Percentiles rank a stretch among this genome's conserved stretches.
phyloP scores from a whole-genome alignment of 805 yeast genomes.

The Metschnikowia hibisci region DNA sequence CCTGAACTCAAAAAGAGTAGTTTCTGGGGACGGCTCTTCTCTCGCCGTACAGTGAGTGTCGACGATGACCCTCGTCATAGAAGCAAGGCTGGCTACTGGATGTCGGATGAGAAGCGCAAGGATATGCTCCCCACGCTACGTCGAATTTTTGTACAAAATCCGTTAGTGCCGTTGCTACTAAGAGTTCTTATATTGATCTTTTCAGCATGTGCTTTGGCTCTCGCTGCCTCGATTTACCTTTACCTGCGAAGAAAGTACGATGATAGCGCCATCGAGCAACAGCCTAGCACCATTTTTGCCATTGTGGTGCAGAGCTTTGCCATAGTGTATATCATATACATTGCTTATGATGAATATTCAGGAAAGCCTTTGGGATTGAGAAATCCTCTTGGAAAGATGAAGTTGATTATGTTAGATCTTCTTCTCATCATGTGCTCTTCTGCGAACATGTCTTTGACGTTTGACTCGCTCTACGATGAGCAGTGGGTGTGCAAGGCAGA shows the following conservation, averaged over 20 bases:
- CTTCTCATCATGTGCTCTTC: slow-evolving; percentile 84
- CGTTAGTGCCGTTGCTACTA: slow-evolving; percentile 75
- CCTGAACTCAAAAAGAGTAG: slow-evolving; percentile 21
- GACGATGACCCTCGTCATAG: slow-evolving; percentile 32
- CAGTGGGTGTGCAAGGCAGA: slow-evolving; percentile 67
- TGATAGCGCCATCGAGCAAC: slow-evolving; percentile 51
- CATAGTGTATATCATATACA: slow-evolving; percentile 69
- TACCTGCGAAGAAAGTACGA: slow-evolving; percentile 33
- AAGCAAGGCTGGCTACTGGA: slow-evolving; percentile 65
- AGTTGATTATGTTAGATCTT: slow-evolving; percentile 76
- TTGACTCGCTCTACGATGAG: slow-evolving; percentile 74
- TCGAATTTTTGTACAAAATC: slow-evolving; percentile 63
- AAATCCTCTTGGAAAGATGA: slow-evolving; percentile 77
- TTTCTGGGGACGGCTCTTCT: slow-evolving; percentile 13
- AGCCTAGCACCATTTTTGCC: slow-evolving; percentile 92
- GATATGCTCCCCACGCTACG: slow-evolving; percentile 61
- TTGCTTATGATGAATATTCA: slow-evolving; percentile 85
- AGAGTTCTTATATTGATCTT: slow-evolving; percentile 49
- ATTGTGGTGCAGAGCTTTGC: slow-evolving; percentile 80
- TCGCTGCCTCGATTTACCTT: slow-evolving; percentile 59
- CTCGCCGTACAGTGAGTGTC: slow-evolving; percentile 5
- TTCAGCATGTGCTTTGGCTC: slow-evolving; percentile 63
- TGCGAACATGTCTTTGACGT: slow-evolving; percentile 82
- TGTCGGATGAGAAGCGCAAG: slow-evolving; percentile 57
- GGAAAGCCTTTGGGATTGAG: slow-evolving; percentile 91